Evolutionary conservation across 768 basidiomycete species (phyloP), one percentile per base, ranked within the genome.

Genomic region (Clavulina sp.): DNA sequence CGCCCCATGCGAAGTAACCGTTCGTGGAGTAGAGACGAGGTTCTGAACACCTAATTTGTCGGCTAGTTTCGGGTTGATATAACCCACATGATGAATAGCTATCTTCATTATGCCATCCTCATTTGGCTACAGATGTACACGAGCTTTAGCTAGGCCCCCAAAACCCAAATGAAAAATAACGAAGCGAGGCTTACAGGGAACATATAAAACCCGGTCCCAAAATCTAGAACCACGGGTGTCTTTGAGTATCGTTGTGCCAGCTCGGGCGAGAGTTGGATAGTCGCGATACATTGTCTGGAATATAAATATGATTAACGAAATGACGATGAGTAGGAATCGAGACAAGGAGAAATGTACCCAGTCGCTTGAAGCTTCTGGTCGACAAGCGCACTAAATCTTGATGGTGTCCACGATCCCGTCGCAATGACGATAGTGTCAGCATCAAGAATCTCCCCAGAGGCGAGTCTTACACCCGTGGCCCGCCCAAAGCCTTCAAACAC

Each of bases 321-420:
- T 29, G 36, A 33, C 33, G 40, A 6, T 33, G n/a, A 19, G 40
- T 4, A 41, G 5, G 29, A 40, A 9, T 13, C 13, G 13, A 46
- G 9, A 46, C 13, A 26, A 46, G 9, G 13, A 16, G 13, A 41
- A 57, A n/a, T 72, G 61, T 56, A 89, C 89, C 91, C 92, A 19
- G 86, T 91, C 1, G 92, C 85, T 5, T 80, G 64, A 55, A 80
- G 80, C 26, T 38, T 38, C 23, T 64, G 67, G 2, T 66, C 61
- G 16, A 70, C 66, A 34, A 83, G 60, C 9, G 67, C 63, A 18
- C 80, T 77, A 60, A 92, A 86, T 1, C 79, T 63, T 1, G 80
- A 80, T 5, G 84, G 76, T 1, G 88, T 89, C 93, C 92, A 95
- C 4, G 81, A 74, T 23, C 89, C 88, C 13, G 78, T 68, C 5